Evolutionary conservation across 2,329 filamentous ascomycete genomes (phyloP), one percentile per base, ranked within the genome.

Genomic region (Gremmenia infestans): DNA sequence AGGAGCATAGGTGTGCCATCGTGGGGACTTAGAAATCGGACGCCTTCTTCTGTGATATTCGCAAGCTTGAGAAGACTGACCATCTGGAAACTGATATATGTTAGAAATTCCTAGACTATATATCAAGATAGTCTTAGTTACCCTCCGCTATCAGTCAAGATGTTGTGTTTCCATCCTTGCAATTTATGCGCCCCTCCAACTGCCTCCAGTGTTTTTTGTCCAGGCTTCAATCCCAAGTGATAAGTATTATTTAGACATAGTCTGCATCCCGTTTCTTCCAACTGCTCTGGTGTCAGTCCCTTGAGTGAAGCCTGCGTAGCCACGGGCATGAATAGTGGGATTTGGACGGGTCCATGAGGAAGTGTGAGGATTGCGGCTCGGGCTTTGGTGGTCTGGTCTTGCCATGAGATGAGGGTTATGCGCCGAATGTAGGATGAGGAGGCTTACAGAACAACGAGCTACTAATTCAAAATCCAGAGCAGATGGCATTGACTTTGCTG

Each of bases 231-330:
- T 9, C 94, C 94, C 58, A 99, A 77, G 71, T 99, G 94, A 70
- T 99, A 99, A 12, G 94, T 99, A 74, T 99, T 99, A 76, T 99
- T 99, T 62, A 99, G 77, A 72, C 94, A 99, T 43, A 99, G 76
- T 56, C 89, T 85, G 68, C 95, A 99, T 45, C 89, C 85, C 0
- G 92, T 95, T 53, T 90, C 86, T 66, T 94, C 92, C 2, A 99
- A 79, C 69, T 99, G 94, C 63, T 93, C 87, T 1, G 93, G 91
- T 0, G 94, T 97, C 54, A 99, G 75, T 45, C 94, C 94, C 71
- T 99, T 99, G 40, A 99, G 79, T 0, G 93, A 96, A 1, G 90
- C 94, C 73, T 99, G 94, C 0, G 94, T 99, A 32, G 94, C 94
- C 45, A 99, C 94, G 15, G 94, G 94, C 94, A 99, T 99, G 73